Percentiles rank a stretch among this genome's conserved stretches.
These are phyloP conservation scores for Capronia americana DNA, from an alignment of 2,329 filamentous ascomycete genomes.

Conservation along the genomic window DNA sequence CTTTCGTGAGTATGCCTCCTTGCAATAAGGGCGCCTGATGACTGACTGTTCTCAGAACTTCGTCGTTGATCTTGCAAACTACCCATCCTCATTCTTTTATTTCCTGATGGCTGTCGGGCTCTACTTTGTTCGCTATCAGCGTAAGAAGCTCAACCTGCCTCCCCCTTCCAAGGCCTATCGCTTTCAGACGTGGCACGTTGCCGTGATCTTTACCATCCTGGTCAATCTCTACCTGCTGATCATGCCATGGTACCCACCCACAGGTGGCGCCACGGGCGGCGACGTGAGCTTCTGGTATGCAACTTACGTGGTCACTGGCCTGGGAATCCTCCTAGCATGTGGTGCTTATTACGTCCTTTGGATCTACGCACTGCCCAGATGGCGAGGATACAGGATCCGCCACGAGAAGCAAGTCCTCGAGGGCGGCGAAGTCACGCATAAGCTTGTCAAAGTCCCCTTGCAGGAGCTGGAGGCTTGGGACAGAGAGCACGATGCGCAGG, in stretches of 20 bases:
- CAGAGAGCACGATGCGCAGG: constrained; percentile 60
- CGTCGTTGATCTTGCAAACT: constrained; percentile 65
- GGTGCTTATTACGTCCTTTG: constrained; percentile 65
- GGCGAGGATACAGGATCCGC: constrained; percentile 61
- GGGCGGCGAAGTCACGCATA: constrained; percentile 56
- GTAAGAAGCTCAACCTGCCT: constrained; percentile 58
- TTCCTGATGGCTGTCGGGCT: constrained; percentile 64
- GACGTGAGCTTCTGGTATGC: constrained; percentile 77
- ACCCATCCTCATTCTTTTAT: constrained; percentile 65
- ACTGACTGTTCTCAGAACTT: constrained; percentile 42
- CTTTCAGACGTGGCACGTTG: constrained; percentile 66
- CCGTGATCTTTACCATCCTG: constrained; percentile 65
- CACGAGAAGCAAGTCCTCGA: constrained; percentile 62
- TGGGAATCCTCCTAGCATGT: constrained; percentile 64
- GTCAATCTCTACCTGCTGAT: constrained; percentile 68
- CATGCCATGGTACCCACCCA: constrained; percentile 75
- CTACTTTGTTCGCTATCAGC: constrained; percentile 62
- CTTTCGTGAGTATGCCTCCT: constrained; percentile 51
- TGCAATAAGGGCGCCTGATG: not conserved
- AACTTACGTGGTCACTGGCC: constrained; percentile 69
- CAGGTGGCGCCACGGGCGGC: constrained; percentile 63
- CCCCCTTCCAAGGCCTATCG: constrained; percentile 21
- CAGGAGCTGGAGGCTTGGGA: constrained; percentile 64
- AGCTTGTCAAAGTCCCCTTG: constrained; percentile 62
- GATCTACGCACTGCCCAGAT: constrained; percentile 63